Conservation (phyloP, 139 green algal species). For the Tetratostichococcus sp. region DNA sequence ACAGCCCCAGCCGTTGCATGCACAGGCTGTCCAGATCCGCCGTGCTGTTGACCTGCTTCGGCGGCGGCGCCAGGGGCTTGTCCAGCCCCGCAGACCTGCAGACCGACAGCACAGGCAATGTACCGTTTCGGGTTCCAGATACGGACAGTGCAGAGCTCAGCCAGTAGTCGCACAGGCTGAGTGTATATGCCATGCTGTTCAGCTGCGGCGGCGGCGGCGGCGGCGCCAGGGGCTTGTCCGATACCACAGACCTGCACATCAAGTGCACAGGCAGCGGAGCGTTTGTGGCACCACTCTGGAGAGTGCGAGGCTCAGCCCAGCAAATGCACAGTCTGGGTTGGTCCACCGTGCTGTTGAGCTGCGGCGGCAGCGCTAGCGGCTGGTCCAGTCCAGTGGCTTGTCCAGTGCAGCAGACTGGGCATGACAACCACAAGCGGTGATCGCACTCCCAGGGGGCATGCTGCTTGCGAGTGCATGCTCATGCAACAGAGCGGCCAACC, state of each 20-base stretch:
- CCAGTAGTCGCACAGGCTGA: not conserved
- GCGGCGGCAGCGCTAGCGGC: not conserved
- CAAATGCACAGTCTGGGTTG: conserved; percentile 1
- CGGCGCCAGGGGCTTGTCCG: not conserved
- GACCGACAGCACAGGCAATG: too few relatives aligned
- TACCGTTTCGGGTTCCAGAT: not conserved
- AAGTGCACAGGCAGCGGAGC: too few relatives aligned
- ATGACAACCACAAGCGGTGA: too few relatives aligned
- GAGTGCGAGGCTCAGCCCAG: not conserved
- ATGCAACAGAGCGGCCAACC: too few relatives aligned
- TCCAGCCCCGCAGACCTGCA: too few relatives aligned
- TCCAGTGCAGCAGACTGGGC: too few relatives aligned
- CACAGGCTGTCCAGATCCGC: conserved; percentile 9
- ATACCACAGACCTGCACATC: too few relatives aligned
- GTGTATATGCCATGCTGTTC: not conserved
- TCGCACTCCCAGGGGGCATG: too few relatives aligned
- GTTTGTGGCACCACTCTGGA: not conserved
- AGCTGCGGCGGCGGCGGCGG: conserved; percentile 2
- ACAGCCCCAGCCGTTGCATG: not conserved
- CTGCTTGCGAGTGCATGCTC: too few relatives aligned
- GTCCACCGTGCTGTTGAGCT: not conserved
- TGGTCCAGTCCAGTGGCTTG: not conserved
- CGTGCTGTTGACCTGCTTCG: not conserved
- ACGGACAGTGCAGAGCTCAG: conserved; percentile 9
- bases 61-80: not conserved